Percentiles rank a stretch among this genome's conserved stretches.
Conservation (phyloP, 2,329 filamentous ascomycete genomes). For the Cylindrodendrum hubeiense region DNA sequence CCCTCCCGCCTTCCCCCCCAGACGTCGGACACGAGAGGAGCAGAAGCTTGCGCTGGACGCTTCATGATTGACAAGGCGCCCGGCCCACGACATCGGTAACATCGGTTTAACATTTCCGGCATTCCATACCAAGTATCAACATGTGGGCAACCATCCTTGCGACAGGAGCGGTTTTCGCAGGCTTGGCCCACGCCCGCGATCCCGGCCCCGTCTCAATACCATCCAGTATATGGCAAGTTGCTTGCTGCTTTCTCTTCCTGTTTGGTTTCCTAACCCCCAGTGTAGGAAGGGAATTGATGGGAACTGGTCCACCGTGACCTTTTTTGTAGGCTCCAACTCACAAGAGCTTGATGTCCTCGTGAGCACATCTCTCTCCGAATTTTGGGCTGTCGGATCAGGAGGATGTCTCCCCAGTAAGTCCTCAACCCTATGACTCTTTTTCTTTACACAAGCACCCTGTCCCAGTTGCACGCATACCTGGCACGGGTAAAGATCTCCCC, state of each 20-base stretch:
- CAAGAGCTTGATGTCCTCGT: conserved; percentile 58
- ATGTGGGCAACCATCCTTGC: conserved; percentile 36
- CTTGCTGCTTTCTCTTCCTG: neutral
- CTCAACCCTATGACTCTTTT: neutral
- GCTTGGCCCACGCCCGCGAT: conserved; percentile 31
- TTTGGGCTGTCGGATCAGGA: conserved; percentile 73
- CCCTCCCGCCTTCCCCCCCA: neutral
- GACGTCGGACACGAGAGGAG: neutral
- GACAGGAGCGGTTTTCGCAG: conserved; percentile 29
- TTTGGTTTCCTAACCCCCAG: conserved; percentile 23
- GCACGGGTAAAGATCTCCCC: neutral
- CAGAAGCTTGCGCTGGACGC: conserved; percentile 10
- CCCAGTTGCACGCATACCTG: neutral
- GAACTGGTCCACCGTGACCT: conserved; percentile 77
- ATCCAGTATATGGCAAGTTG: conserved; percentile 37
- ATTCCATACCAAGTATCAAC: conserved; percentile 7
- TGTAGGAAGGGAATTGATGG: conserved; percentile 74
- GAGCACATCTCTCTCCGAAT: conserved; percentile 78
- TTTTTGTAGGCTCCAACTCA: conserved; percentile 60
- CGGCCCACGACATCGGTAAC: neutral
- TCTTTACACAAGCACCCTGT: neutral
- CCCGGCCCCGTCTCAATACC: conserved; percentile 39
- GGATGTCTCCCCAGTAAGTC: conserved; percentile 66
- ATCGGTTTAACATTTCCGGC: neutral
- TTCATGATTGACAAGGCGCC: conserved; percentile 9